Conservation (phyloP, 192 early-diverging fungal genomes). For the Coemansia sp. region DNA sequence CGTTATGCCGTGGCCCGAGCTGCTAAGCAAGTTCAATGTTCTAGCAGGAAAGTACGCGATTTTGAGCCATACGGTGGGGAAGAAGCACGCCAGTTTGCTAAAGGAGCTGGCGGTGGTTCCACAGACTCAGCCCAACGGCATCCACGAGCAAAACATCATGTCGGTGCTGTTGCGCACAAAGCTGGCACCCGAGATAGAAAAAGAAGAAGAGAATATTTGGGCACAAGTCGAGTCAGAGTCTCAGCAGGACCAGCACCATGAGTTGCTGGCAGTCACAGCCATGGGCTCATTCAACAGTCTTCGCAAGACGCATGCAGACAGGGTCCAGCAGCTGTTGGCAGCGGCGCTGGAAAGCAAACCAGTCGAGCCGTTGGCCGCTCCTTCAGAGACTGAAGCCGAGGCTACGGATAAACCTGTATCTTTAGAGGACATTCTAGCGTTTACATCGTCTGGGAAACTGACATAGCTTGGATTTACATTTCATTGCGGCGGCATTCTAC, state of each 20-base stretch:
- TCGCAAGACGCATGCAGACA: constrained; percentile 22
- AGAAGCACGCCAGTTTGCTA: constrained; percentile 36
- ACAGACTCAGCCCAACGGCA: constrained; percentile 29
- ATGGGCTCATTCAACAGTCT: constrained; percentile 31
- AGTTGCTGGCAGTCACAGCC: constrained; percentile 41
- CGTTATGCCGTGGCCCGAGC: constrained; percentile 53
- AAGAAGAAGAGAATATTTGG: constrained; percentile 48
- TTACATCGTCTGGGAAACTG: constrained; percentile 25
- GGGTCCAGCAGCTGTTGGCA: constrained; percentile 24
- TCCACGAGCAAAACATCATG: constrained; percentile 53
- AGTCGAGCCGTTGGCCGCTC: neutral
- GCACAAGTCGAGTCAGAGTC: constrained; percentile 24
- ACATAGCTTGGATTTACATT: neutral
- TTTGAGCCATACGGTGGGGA: constrained; percentile 38
- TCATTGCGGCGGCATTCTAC: neutral
- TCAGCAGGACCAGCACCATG: constrained; percentile 36
- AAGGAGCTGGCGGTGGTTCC: constrained; percentile 47
- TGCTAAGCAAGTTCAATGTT: constrained; percentile 56
- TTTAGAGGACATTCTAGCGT: constrained; percentile 47
- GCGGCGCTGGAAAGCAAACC: constrained; percentile 1
- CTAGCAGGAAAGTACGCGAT: constrained; percentile 50
- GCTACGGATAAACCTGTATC: constrained; percentile 8
- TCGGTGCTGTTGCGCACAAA: constrained; percentile 53
- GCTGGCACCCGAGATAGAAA: constrained; percentile 52
- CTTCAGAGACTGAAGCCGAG: neutral